Base-by-base conservation (phyloP, 1,284 basidiomycete species). In the Xanthoconium separans region DNA sequence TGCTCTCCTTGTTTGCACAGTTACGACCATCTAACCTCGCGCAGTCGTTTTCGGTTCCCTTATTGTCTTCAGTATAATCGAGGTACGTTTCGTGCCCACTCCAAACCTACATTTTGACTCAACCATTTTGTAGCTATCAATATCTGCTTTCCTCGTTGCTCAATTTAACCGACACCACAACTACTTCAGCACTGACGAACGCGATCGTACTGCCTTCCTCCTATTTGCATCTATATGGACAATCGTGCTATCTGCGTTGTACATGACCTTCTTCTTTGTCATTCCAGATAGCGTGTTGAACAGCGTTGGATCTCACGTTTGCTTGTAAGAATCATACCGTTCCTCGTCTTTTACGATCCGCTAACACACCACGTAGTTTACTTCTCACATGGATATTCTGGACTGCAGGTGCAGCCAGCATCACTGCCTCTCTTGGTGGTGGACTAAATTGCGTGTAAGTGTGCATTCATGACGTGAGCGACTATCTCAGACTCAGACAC, bases 171-270 rank as follows among this genome's bases (percentile, higher is more conserved):
- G 61, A 31, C 72, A 79, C 58, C 75, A 82, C 70, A 80, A 87
- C 72, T 81, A 74, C 66, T 74, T 73, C 54, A 77, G 62, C 53
- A 59, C 59, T 18, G 66, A 75, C 34, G 80, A 85, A 57, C 79
- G 80, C 46, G 82, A 85, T 64, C 77, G 85, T 39, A 80, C 84
- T 9, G 77, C 80, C 44, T 89, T 83, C 72, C 71, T 87, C 50
- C 75, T 89, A 22, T 91, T 91, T 73, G 66, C 75, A 20, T 84
- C 84, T 16, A 71, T 75, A 59, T 91, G 89, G 89, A 91, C 89
- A 2, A 70, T 85, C 7, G 60, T 84, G 47, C 73, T 85, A 53
- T 78, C 79, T 33, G 62, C 75, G 4, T 47, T 84, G 53, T 83
- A 81, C 66, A 66, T 83, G 48, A 57, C 73, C 15, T 67, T 85